Conservation (phyloP, 176 grass and related monocot species). For the Rhynchospora breviuscula region DNA sequence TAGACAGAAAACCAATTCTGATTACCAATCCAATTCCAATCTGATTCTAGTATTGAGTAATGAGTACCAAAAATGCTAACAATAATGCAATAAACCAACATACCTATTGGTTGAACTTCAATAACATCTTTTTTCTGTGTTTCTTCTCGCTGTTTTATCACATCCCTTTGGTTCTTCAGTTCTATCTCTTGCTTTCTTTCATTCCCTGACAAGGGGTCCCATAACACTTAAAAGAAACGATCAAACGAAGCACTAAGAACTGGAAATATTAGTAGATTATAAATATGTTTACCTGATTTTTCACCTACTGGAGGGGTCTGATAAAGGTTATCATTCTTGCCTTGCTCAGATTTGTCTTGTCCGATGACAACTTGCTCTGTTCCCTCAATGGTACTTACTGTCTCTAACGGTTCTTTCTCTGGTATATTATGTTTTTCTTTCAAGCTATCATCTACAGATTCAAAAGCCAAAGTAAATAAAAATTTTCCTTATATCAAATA, state of each 20-base stretch:
- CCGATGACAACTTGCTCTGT: background rate
- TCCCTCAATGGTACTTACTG: background rate
- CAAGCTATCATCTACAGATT: slow-evolving; percentile 8
- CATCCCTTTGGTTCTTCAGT: background rate
- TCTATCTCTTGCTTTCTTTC: background rate
- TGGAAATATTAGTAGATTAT: background rate
- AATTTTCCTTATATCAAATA: slow-evolving; percentile 5
- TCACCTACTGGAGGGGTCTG: slow-evolving; percentile 8
- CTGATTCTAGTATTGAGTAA: background rate
- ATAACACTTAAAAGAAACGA: background rate
- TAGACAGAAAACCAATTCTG: background rate
- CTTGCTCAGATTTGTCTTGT: background rate
- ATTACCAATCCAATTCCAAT: background rate
- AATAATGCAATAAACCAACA: background rate
- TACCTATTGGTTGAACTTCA: slow-evolving; percentile 18
- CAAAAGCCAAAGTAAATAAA: slow-evolving; percentile 22
- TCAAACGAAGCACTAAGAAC: background rate
- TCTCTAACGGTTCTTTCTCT: background rate
- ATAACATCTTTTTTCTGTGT: background rate
- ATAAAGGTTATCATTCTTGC: background rate
- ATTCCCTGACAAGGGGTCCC: background rate
- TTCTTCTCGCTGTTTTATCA: slow-evolving; percentile 11
- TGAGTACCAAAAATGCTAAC: slow-evolving; percentile 6
- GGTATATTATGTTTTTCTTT: background rate
- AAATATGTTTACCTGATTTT: background rate